phyloP scores from a whole-genome alignment of 768 basidiomycete genomes.

The Tricholoma hemisulphureum region DNA sequence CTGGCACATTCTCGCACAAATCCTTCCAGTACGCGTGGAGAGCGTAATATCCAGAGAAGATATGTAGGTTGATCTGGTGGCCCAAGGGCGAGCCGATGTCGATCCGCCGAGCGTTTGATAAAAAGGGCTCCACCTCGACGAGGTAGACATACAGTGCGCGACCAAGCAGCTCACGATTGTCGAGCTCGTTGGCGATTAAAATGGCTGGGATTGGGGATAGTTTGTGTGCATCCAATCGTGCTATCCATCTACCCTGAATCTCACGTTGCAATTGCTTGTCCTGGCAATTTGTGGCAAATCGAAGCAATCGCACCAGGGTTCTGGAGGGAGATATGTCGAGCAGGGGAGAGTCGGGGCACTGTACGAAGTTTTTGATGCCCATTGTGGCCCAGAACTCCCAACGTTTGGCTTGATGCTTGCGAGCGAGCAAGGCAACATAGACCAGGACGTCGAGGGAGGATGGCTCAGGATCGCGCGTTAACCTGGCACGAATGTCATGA shows the following conservation, averaged over 20 bases:
- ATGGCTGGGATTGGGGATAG: conserved; percentile 1
- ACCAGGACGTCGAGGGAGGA: not conserved
- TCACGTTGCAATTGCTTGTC: not conserved
- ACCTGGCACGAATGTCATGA: not conserved
- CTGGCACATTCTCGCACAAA: not conserved
- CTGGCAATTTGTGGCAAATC: not conserved
- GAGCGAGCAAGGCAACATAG: not conserved
- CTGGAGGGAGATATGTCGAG: not conserved
- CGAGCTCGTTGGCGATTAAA: not conserved
- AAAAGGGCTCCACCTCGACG: not conserved
- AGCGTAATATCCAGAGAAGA: conserved; percentile 3
- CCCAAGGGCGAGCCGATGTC: not conserved
- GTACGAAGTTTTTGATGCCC: not conserved
- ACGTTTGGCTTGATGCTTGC: not conserved
- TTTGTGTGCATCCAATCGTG: not conserved
- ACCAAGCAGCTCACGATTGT: not conserved
- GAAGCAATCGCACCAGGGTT: conserved; percentile 1
- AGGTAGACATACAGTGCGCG: conserved; percentile 2
- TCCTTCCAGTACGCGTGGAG: conserved; percentile 2
- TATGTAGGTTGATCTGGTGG: not conserved
- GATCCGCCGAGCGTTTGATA: conserved; percentile 2
- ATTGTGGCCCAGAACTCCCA: not conserved
- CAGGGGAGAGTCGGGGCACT: not conserved
- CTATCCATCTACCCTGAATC: not conserved
- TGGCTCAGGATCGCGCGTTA: not conserved